phyloP scores from a whole-genome alignment of 73 alveolate genomes.

The Tetrahymena elliotti region DNA sequence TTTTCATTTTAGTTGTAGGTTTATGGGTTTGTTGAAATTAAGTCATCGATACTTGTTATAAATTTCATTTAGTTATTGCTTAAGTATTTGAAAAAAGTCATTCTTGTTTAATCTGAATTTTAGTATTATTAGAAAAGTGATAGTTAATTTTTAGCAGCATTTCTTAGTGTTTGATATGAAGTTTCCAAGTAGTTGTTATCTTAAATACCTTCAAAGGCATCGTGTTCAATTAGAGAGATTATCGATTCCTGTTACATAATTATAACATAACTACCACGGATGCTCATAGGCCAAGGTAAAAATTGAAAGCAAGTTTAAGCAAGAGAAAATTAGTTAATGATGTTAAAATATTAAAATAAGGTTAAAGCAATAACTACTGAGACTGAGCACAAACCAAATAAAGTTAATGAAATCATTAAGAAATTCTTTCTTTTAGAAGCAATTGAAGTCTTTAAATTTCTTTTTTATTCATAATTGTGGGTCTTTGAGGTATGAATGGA shows the following conservation, averaged over 20 bases:
- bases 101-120: not conserved
- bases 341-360: not conserved
- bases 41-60: not conserved
- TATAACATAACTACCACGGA: not conserved
- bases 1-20: not conserved
- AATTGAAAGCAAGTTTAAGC: not conserved
- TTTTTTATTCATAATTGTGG: not conserved
- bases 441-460: not conserved
- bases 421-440: not conserved
- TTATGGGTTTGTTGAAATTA: not conserved
- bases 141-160: not conserved
- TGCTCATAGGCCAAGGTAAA: not conserved
- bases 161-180: not conserved
- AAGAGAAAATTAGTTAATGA: not conserved
- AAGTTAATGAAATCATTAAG: not conserved
- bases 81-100: not conserved
- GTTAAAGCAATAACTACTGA: not conserved
- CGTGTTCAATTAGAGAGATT: not conserved
- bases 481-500: not conserved
- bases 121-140: not conserved
- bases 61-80: not conserved
- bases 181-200: not conserved
- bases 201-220: not conserved
- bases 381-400: not conserved
- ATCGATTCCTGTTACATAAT: not conserved